Conservation (phyloP, 257 asterid genomes). For the Plantago ovata region DNA sequence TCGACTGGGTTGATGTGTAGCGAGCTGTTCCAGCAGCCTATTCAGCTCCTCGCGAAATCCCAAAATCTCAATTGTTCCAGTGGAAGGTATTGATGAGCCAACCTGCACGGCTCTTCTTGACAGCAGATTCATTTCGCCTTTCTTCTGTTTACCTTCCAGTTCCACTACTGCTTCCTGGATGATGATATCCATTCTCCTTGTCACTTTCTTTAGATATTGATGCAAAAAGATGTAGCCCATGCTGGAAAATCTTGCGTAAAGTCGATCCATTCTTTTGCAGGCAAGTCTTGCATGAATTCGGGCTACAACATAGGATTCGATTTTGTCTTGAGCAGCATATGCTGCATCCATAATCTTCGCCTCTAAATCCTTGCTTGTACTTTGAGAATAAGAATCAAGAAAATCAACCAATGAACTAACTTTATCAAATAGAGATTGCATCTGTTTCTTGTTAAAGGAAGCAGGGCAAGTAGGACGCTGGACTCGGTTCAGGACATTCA, state of each 20-base stretch:
- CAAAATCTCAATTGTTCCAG: neutral
- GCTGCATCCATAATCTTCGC: neutral
- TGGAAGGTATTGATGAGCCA: neutral
- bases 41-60: neutral
- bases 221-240: neutral
- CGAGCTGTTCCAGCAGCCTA: neutral
- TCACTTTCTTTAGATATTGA: neutral
- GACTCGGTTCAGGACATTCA: too few relatives aligned
- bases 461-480: too few relatives aligned
- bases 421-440: too few relatives aligned
- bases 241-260: neutral
- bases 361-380: neutral
- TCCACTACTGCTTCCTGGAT: neutral
- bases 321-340: neutral
- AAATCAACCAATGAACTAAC: neutral
- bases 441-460: too few relatives aligned
- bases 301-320: neutral
- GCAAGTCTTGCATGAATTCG: too few relatives aligned
- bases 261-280: neutral
- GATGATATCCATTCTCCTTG: neutral
- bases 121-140: neutral
- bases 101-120: neutral
- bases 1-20: neutral
- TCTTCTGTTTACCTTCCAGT: neutral
- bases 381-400: neutral